Base-by-base conservation (phyloP, 495 filamentous ascomycete species). In the Penicillium malachiteum region DNA sequence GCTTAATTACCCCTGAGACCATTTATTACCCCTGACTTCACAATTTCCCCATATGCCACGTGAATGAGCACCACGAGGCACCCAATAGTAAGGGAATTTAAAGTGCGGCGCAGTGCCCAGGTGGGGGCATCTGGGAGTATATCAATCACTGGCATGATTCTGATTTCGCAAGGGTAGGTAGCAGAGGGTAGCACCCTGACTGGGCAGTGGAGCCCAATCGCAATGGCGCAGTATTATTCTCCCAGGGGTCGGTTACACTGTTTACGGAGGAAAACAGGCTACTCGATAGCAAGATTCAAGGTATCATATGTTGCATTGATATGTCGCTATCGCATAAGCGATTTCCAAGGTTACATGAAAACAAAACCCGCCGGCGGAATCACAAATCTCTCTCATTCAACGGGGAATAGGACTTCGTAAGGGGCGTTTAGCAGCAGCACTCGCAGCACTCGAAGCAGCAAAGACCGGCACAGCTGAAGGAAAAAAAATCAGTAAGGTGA, bases 401-500 rank as follows among this genome's bases (percentile, higher is more conserved):
- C 14, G 30, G 0, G 14, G 43, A 13, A 12, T 46, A 26, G 43
- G 43, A 14, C 14, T 46, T 32, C 34, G 34, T 13, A 1, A 13
- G 34, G 26, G 12, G 43, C 1, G 30, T 32, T 46, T 46, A 46
- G 44, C 55, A 55, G 39, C 58, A 60, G 49, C 53, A 60, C 40
- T 58, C 56, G 47, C 50, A 58, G 56, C 56, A 58, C 41, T 60
- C 58, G 44, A 60, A 60, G 54, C 58, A 60, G 50, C 53, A 56
- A 33, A 60, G 49, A 41, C 53, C 58, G 37, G 58, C 58, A 14
- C 58, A 60, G 44, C 58, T 60, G 50, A 48, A 46, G 34, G 18
- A 37, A 14, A 11, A 18, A 35, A 38, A 11, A 33, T 45, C 30
- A 38, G 14, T 16, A 21, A 41, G 9, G 9, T 37, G 34, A 37